Conservation (phyloP, 164 flowering plant species). For the Aristolochia fimbriata region DNA sequence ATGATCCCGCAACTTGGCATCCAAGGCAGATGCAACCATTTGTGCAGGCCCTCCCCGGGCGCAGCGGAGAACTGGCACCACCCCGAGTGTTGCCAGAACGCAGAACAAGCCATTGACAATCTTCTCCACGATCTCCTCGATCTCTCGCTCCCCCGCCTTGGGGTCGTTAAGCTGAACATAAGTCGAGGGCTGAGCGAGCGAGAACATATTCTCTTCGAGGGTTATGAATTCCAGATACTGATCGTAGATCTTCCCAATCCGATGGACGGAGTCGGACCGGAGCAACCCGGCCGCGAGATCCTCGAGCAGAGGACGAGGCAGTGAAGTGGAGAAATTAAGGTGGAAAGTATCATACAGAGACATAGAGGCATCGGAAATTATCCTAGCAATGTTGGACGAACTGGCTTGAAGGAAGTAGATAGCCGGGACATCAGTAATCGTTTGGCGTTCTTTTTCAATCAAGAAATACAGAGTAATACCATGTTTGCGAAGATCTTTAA, state of each 20-base stretch:
- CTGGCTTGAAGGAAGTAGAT: constrained; percentile 74
- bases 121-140: constrained; percentile 75
- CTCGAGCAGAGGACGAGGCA: constrained; percentile 75
- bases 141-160: constrained; percentile 77
- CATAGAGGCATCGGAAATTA: constrained; percentile 52
- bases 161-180: constrained; percentile 90
- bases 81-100: constrained; percentile 76
- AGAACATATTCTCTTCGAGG: constrained; percentile 74
- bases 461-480: constrained; percentile 91
- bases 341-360: constrained; percentile 70
- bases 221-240: constrained; percentile 94
- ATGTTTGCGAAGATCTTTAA: constrained; percentile 85
- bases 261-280: constrained; percentile 41
- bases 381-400: constrained; percentile 44
- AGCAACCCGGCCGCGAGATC: constrained; percentile 70
- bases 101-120: constrained; percentile 74
- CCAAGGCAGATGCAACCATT: constrained; percentile 85
- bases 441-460: constrained; percentile 86
- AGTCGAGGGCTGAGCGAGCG: constrained; percentile 50
- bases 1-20: constrained; percentile 78
- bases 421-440: constrained; percentile 86
- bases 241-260: constrained; percentile 76
- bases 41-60: constrained; percentile 94
- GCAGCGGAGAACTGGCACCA: constrained; percentile 82
- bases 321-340: constrained; percentile 81